These are phyloP conservation scores for Monosporascus sp. DNA, from an alignment of 2,329 filamentous ascomycete genomes.

Conservation along the genomic window DNA sequence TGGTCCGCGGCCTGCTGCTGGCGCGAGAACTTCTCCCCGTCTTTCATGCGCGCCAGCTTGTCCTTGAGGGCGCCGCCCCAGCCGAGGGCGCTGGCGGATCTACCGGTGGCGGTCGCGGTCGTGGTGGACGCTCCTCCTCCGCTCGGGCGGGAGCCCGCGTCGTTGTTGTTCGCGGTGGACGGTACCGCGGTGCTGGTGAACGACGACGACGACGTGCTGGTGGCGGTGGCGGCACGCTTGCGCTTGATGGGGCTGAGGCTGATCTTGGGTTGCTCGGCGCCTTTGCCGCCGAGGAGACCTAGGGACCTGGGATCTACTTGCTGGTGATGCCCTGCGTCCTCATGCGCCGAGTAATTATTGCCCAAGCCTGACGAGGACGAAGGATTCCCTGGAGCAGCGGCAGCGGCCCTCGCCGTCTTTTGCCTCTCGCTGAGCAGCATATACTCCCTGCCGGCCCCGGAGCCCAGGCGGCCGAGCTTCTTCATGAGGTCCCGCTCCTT, in stretches of 20 bases:
- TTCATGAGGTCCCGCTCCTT: constrained; percentile 68
- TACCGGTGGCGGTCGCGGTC: constrained; percentile 2
- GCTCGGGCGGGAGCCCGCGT: background rate
- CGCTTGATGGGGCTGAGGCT: constrained; percentile 57
- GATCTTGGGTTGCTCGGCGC: constrained; percentile 37
- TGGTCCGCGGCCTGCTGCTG: constrained; percentile 9
- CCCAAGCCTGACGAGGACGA: too few species aligned
- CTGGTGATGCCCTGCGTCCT: constrained; percentile 12
- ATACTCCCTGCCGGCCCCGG: constrained; percentile 65
- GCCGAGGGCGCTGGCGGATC: constrained; percentile 31
- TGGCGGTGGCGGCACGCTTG: constrained; percentile 50
- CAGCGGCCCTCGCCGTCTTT: constrained; percentile 6
- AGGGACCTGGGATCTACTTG: constrained; percentile 40
- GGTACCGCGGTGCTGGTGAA: background rate
- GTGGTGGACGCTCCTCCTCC: background rate
- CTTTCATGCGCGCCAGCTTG: constrained; percentile 57
- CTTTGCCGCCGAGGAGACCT: constrained; percentile 35
- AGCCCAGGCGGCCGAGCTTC: constrained; percentile 59
- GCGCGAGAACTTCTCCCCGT: constrained; percentile 45
- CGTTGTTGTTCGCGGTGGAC: background rate
- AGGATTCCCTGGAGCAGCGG: background rate
- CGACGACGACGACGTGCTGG: constrained; percentile 7
- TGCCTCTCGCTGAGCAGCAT: constrained; percentile 41
- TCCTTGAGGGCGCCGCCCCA: constrained; percentile 53
- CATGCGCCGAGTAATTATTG: too few species aligned